These are phyloP conservation scores for Sclerospora graminicola DNA, from an alignment of 352 stramenopile genomes.

Conservation along the genomic window DNA sequence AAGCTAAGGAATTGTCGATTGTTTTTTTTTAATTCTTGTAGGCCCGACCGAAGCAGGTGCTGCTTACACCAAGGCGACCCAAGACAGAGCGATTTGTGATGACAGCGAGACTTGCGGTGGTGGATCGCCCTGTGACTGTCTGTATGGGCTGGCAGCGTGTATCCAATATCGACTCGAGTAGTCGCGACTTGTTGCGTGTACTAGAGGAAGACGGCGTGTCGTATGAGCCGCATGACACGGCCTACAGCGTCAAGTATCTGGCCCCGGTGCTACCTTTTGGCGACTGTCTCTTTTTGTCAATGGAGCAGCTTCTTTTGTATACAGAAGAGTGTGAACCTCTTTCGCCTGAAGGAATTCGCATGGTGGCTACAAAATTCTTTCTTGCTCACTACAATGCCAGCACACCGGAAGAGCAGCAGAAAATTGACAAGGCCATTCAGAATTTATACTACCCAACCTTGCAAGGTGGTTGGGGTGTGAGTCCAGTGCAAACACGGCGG, in stretches of 20 bases:
- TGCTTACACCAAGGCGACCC: conserved; percentile 51
- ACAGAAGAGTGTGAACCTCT: conserved; percentile 78
- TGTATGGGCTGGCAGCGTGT: conserved; percentile 83
- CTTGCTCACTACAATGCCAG: conserved; percentile 55
- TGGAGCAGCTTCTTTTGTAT: conserved; percentile 81
- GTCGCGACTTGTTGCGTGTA: conserved; percentile 59
- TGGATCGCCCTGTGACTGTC: conserved; percentile 66
- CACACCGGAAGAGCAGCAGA: conserved; percentile 44
- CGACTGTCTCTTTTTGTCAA: conserved; percentile 82
- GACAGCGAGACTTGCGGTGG: conserved; percentile 46
- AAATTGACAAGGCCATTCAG: conserved; percentile 77
- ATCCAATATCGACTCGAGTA: conserved; percentile 60
- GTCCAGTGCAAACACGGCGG: conserved; percentile 68
- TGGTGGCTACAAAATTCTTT: conserved; percentile 73
- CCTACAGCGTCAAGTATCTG: conserved; percentile 85
- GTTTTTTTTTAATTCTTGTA: conserved; percentile 12
- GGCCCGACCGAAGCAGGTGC: conserved; percentile 41
- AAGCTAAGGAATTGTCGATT: neutral
- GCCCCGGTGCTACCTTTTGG: conserved; percentile 70
- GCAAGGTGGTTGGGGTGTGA: conserved; percentile 75
- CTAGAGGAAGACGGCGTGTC: conserved; percentile 80
- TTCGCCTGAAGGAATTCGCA: conserved; percentile 49
- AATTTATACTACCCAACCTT: conserved; percentile 81
- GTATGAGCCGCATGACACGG: conserved; percentile 77
- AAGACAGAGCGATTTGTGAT: conserved; percentile 41